phyloP scores from a whole-genome alignment of 208 protist genomes.

The Leishmania turanica region DNA sequence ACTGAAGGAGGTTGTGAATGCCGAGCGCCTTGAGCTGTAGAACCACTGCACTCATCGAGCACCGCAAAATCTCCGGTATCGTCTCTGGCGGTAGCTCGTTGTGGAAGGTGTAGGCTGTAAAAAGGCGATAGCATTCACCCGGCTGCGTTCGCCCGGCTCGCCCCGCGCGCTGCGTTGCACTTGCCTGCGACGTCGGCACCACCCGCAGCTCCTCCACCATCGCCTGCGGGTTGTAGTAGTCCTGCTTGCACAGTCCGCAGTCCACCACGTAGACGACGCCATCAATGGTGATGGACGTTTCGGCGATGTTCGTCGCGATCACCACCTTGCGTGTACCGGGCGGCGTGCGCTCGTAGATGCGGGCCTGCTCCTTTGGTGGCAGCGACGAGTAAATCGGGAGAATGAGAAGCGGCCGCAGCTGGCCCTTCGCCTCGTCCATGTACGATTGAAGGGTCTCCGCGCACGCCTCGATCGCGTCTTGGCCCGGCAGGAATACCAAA shows the following conservation, averaged over 20 bases:
- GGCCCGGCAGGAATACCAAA: constrained; percentile 99
- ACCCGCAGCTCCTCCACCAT: constrained; percentile 97
- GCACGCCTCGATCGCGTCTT: constrained; percentile 98
- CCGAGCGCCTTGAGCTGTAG: constrained; percentile 97
- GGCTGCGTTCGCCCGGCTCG: constrained; percentile 94
- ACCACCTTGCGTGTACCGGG: constrained; percentile 94
- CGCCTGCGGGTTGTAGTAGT: constrained; percentile 96
- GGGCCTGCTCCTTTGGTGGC: constrained; percentile 97
- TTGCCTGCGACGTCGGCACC: constrained; percentile 96
- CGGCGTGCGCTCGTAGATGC: constrained; percentile 98
- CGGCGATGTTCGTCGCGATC: constrained; percentile 99
- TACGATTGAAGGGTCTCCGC: constrained; percentile 67
- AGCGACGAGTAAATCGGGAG: constrained; percentile 98
- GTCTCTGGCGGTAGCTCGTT: constrained; percentile 95
- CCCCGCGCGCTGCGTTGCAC: constrained; percentile 95
- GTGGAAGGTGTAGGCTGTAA: constrained; percentile 94
- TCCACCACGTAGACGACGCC: constrained; percentile 99
- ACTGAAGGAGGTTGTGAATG: constrained; percentile 97
- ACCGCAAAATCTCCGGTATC: constrained; percentile 97
- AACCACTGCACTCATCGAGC: constrained; percentile 96
- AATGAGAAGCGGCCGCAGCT: constrained; percentile 92
- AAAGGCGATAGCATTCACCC: constrained; percentile 97
- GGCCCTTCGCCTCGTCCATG: constrained; percentile 46
- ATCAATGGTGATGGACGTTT: constrained; percentile 99
- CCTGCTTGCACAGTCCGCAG: constrained; percentile 98